Base-by-base conservation (phyloP, 1,284 basidiomycete species). In the Sporisorium iseilematis-ciliati region DNA sequence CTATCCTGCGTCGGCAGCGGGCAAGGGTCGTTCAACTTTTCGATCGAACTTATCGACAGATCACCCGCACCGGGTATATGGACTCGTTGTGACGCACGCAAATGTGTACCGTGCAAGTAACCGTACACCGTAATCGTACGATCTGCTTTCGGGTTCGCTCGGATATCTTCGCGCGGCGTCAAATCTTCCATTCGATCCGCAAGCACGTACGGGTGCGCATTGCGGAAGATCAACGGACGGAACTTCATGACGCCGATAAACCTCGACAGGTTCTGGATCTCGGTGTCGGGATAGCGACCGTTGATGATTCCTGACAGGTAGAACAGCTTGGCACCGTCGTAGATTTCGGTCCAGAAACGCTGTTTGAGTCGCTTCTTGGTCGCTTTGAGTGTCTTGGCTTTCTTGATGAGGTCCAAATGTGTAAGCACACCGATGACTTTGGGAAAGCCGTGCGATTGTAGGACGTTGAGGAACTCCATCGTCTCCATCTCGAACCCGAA, bases 401-500 rank as follows among this genome's bases (percentile, higher is more conserved):
- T 97, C 88, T 97, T 97, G 83, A 99, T 93, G 69, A 99, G 91
- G 86, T 99, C 97, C 49, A 99, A 90, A 85, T 99, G 97, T 23
- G 95, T 93, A 46, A 99, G 91, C 58, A 99, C 88, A 66, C 96
- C 96, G 71, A 99, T 95, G 81, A 99, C 93, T 88, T 99, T 99
- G 4, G 97, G 97, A 85, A 99, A 96, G 40, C 97, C 97, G 83
- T 99, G 97, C 0, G 94, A 90, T 87, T 97, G 95, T 29, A 99
- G 90, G 72, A 98, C 91, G 79, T 98, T 99, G 67, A 99, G 90
- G 75, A 98, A 98, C 86, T 99, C 96, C 84, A 99, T 99, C 0
- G 94, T 96, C 91, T 99, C 97, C 97, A 99, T 99, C 87, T 99
- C 96, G 80, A 99, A 97, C 1, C 96, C 96, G 86, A 96, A 98